A percentile compares a stretch with the other conserved stretches of the same genome.
Conservation (phyloP, 768 basidiomycete genomes). For the Xanthoconium stramineum region DNA sequence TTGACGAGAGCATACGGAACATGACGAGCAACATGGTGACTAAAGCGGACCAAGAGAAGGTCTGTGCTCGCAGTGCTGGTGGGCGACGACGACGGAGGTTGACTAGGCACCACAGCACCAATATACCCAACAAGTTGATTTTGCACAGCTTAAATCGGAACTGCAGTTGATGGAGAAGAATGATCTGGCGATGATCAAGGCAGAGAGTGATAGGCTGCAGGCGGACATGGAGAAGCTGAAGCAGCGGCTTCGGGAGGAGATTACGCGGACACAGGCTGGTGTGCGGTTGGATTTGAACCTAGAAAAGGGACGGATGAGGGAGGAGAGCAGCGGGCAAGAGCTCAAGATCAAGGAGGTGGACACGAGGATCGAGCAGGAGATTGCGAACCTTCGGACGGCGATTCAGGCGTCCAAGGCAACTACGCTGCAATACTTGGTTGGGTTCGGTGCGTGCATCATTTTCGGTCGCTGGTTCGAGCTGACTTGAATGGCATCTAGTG, state of each 20-base stretch:
- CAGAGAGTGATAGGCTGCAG: conserved; percentile 92
- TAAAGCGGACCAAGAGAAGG: conserved; percentile 96
- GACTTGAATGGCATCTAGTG: conserved; percentile 40
- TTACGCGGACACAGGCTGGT: conserved; percentile 87
- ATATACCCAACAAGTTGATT: conserved; percentile 95
- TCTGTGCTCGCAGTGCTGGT: conserved; percentile 28
- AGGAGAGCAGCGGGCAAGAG: conserved; percentile 88
- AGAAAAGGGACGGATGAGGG: conserved; percentile 93
- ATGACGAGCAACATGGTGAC: conserved; percentile 97
- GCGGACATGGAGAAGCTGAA: conserved; percentile 93
- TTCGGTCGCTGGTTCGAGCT: conserved; percentile 1
- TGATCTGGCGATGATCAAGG: conserved; percentile 91
- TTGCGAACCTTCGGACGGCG: conserved; percentile 76
- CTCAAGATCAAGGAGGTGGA: conserved; percentile 98
- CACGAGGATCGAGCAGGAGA: conserved; percentile 94
- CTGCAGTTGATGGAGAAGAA: conserved; percentile 96
- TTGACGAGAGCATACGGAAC: conserved; percentile 93
- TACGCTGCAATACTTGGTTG: conserved; percentile 83
- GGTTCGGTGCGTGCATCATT: conserved; percentile 60
- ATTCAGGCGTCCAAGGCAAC: conserved; percentile 88
- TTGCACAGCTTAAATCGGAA: conserved; percentile 94
- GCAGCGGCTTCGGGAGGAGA: conserved; percentile 88
- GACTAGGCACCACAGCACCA: conserved; percentile 55
- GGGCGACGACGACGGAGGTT: not conserved
- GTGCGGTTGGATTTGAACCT: conserved; percentile 93